Percentiles rank a stretch among this genome's conserved stretches.
Conservation (phyloP, 805 yeast species). For the Naumovozyma baii region DNA sequence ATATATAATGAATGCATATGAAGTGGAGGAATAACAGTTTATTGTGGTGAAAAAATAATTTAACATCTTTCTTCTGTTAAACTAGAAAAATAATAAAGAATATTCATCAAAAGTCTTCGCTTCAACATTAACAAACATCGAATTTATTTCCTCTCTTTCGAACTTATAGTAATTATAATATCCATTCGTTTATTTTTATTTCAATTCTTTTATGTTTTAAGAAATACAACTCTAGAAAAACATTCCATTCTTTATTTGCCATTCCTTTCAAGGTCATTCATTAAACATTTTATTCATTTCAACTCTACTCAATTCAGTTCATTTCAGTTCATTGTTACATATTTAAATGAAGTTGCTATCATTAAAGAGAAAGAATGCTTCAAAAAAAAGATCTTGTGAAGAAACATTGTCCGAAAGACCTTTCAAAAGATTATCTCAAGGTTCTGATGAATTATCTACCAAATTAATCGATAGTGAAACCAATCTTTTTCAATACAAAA, state of each 20-base stretch:
- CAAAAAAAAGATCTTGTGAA: constrained; percentile 7
- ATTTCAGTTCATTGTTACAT: background rate
- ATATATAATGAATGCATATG: too few species aligned
- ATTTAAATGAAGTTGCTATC: constrained; percentile 5
- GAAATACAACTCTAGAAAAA: background rate
- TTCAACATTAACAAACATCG: too few species aligned
- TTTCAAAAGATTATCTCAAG: constrained; percentile 1
- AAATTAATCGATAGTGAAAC: too few species aligned
- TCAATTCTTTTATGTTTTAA: background rate
- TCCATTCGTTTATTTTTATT: constrained; percentile 1
- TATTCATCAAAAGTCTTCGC: too few species aligned
- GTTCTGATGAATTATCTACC: background rate
- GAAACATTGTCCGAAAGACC: constrained; percentile 1
- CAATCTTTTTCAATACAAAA: too few species aligned
- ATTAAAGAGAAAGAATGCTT: background rate
- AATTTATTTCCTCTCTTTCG: too few species aligned
- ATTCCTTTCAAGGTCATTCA: background rate
- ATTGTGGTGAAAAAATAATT: too few species aligned
- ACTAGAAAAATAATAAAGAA: too few species aligned
- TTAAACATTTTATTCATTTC: background rate
- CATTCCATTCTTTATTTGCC: background rate
- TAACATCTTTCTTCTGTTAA: too few species aligned
- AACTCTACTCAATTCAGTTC: too few species aligned
- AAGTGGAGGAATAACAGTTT: too few species aligned
- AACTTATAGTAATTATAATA: background rate